Evolutionary conservation across 176 grass and related monocot genomes (phyloP).

Genomic region (Miscanthus lutarioriparius): DNA sequence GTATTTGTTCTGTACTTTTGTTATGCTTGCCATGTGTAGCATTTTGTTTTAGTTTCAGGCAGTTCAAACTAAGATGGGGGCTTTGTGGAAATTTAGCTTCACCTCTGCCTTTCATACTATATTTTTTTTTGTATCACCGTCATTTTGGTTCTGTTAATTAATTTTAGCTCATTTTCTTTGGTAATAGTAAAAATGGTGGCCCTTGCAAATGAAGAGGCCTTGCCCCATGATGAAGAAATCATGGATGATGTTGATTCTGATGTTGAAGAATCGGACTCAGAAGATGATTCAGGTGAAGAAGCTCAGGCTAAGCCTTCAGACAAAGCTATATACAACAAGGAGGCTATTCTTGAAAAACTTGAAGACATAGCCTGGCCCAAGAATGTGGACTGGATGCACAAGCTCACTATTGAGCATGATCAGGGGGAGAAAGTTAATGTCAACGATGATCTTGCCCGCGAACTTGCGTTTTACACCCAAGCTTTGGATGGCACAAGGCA

Average conservation of each 20-base stretch:
- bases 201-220: conserved; percentile 8
- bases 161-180: neutral
- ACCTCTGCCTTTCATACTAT: neutral
- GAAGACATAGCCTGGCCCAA: conserved; percentile 82
- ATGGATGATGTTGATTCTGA: conserved; percentile 40
- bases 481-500: conserved; percentile 70
- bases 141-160: neutral
- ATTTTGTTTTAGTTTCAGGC: neutral
- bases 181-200: conserved; percentile 39
- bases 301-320: conserved; percentile 51
- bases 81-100: neutral
- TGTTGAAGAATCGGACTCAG: conserved; percentile 39
- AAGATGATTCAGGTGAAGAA: conserved; percentile 63
- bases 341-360: conserved; percentile 71
- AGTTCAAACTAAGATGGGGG: neutral
- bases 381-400: conserved; percentile 82
- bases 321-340: conserved; percentile 73
- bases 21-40: neutral
- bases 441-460: conserved; percentile 85
- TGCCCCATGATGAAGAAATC: conserved; percentile 32
- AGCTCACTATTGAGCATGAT: conserved; percentile 67
- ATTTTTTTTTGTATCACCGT: neutral
- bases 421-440: conserved; percentile 67
- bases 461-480: conserved; percentile 90
- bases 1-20: neutral